phyloP scores from a whole-genome alignment of 164 flowering plant species.

The Magnolia sinica region DNA sequence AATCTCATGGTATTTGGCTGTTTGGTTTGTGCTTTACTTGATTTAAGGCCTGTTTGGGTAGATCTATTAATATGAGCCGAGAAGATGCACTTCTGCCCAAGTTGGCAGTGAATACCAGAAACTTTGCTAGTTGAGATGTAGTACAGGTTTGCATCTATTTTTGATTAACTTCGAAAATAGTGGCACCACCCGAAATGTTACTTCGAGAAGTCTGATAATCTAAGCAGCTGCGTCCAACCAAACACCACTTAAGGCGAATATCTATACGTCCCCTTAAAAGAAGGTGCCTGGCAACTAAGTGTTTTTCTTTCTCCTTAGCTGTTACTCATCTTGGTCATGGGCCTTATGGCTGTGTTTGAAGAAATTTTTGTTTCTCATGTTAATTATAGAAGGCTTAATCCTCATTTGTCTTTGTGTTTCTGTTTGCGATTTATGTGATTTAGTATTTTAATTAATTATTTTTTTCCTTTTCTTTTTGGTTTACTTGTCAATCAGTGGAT shows the following conservation, averaged over 20 bases:
- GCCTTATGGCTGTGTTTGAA: no score
- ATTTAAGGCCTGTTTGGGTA: background rate
- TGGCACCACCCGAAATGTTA: no score
- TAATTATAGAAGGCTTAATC: background rate
- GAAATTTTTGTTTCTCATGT: background rate
- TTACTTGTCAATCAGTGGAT: conserved; percentile 66
- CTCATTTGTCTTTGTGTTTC: background rate
- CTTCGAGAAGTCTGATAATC: background rate
- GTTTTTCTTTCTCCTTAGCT: background rate
- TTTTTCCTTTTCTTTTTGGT: background rate
- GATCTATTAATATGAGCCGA: no score
- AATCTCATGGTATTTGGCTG: background rate
- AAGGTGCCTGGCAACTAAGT: background rate
- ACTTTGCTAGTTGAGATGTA: no score
- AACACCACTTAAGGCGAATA: no score
- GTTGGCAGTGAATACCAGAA: no score
- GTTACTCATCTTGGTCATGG: background rate
- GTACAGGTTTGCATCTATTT: no score
- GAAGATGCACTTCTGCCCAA: no score
- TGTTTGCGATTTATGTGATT: background rate
- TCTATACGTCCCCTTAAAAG: no score
- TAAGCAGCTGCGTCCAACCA: background rate
- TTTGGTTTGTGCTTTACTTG: conserved; percentile 5
- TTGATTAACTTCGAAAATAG: no score
- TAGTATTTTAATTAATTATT: background rate